Evolutionary conservation across 805 yeast species (phyloP), one percentile per base, ranked within the genome.

Genomic region (Blastobotrys peoriensis): DNA sequence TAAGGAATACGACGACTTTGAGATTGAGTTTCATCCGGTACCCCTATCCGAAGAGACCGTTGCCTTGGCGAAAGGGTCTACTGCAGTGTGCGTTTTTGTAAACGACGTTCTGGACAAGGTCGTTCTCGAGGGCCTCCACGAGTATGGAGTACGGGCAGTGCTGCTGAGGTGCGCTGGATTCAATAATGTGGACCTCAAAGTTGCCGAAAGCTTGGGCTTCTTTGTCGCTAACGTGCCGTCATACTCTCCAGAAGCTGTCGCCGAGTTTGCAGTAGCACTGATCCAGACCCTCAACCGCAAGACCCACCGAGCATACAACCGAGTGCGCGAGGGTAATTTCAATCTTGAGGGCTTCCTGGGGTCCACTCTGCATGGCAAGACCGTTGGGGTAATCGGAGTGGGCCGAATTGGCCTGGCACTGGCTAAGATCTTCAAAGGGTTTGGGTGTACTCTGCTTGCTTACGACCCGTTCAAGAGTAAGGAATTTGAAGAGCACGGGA

Each of bases 331-430:
- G 0, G 61, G 58, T 8, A 57, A 57, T 40, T 57, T 57, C 50
- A 47, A 50, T 6, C 48, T 57, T 10, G 57, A 57, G 22, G 61
- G 61, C 4, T 43, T 57, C 34, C 50, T 49, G 15, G 60, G 60
- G 9, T 56, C 50, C 27, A 57, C 55, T 33, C 42, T 57, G 51
- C 18, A 62, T 36, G 74, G 69, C 0, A 65, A 65, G 34, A 67
- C 72, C 0, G 53, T 73, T 38, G 78, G 78, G 3, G 65, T 73
- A 16, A 53, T 73, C 25, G 78, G 78, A 0, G 51, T 73, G 3
- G 78, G 78, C 15, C 70, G 70, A 45, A 73, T 73, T 50, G 77
- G 77, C 3, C 50, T 61, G 36, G 56, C 66, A 13, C 69, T 70
- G 3, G 75, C 75, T 2, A 60, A 59, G 36, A 64, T 70, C 23